These are phyloP conservation scores for Colletotrichum lupini DNA, from an alignment of 2,329 filamentous ascomycete genomes.

Conservation along the genomic window DNA sequence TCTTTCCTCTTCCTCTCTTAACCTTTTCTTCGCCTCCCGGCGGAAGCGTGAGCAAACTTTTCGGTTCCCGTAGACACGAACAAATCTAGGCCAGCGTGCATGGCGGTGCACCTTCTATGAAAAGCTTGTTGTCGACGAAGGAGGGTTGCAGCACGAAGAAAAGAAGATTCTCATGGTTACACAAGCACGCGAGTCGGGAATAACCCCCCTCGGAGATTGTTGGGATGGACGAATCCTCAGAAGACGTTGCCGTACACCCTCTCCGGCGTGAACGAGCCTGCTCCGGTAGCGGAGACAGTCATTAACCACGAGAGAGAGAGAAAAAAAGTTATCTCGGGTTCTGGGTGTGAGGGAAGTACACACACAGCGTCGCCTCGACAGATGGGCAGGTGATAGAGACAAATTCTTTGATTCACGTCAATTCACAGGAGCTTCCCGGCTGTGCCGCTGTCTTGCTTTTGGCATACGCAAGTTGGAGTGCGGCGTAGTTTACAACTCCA, in stretches of 20 bases:
- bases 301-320: not conserved
- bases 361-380: not conserved
- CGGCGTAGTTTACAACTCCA: not conserved
- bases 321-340: not conserved
- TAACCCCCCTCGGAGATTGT: not conserved
- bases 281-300: not conserved
- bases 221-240: slow-evolving; percentile 4
- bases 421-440: too few relatives aligned
- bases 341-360: not conserved
- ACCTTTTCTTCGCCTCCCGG: not conserved
- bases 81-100: not conserved
- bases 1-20: not conserved
- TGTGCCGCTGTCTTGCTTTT: not conserved
- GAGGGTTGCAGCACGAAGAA: not conserved
- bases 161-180: not conserved
- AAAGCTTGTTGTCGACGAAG: not conserved
- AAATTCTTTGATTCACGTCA: too few relatives aligned
- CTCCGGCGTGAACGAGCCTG: slow-evolving; percentile 22
- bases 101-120: too few relatives aligned
- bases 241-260: slow-evolving; percentile 13
- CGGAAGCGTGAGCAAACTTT: not conserved
- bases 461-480: not conserved
- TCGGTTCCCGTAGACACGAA: not conserved
- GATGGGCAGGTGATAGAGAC: not conserved
- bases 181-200: not conserved